Percentiles rank a stretch among this genome's conserved stretches.
Conservation (phyloP, 1,284 basidiomycete species). For the Cerrena zonata region DNA sequence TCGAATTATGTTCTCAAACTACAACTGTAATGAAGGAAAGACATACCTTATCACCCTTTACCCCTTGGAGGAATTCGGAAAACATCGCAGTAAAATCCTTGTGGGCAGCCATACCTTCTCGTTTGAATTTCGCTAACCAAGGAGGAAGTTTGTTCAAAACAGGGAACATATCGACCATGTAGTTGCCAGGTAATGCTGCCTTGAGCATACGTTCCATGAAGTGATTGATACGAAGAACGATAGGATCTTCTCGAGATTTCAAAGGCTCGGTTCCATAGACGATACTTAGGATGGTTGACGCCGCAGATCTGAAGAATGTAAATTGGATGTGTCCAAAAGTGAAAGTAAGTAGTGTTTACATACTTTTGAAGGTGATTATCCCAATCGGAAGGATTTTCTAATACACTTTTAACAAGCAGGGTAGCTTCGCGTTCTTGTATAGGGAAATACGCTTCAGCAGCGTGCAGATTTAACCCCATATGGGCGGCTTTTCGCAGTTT, state of each 20-base stretch:
- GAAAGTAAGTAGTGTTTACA: not conserved
- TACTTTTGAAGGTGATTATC: not conserved
- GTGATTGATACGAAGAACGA: conserved; percentile 14
- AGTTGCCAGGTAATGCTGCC: conserved; percentile 12
- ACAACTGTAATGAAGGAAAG: not conserved
- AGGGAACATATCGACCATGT: conserved; percentile 13
- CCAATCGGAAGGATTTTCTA: not conserved
- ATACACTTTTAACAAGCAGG: not conserved
- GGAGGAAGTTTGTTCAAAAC: conserved; percentile 19
- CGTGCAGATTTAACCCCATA: not conserved
- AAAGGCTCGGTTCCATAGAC: conserved; percentile 1
- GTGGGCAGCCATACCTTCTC: conserved; percentile 14
- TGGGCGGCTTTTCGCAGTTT: not conserved
- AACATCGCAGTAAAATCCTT: conserved; percentile 14
- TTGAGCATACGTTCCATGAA: conserved; percentile 20
- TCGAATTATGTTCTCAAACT: not conserved
- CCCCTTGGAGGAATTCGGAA: conserved; percentile 10
- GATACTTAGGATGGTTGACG: conserved; percentile 8
- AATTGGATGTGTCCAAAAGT: too few species aligned
- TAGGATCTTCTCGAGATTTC: not conserved
- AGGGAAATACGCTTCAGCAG: not conserved
- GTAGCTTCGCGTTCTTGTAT: not conserved
- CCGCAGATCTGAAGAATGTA: conserved; percentile 4
- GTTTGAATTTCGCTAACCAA: conserved; percentile 21
- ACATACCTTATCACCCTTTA: conserved; percentile 6